phyloP scores from a whole-genome alignment of 495 filamentous ascomycete species.

The Stereocaulon alpinum region DNA sequence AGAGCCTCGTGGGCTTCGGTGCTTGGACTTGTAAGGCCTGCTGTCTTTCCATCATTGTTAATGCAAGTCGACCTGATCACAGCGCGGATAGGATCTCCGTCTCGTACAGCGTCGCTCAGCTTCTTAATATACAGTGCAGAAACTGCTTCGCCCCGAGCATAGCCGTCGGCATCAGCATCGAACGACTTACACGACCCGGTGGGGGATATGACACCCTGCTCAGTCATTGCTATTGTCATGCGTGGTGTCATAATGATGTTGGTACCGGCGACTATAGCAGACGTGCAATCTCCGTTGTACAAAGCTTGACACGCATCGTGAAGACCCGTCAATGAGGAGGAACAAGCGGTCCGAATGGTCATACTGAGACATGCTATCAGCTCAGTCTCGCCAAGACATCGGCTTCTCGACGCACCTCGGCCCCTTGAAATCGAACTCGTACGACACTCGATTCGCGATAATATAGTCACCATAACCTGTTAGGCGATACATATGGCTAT shows the following conservation, averaged over 20 bases:
- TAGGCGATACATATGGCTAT: constrained; percentile 13
- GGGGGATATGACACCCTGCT: constrained; percentile 25
- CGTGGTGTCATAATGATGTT: constrained; percentile 34
- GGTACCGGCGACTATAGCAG: constrained; percentile 34
- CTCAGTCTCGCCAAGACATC: not conserved
- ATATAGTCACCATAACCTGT: constrained; percentile 17
- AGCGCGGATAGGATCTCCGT: constrained; percentile 29
- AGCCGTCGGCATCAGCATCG: constrained; percentile 52
- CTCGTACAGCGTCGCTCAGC: constrained; percentile 27
- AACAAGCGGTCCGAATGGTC: constrained; percentile 31
- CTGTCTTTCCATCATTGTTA: constrained; percentile 31
- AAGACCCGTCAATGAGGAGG: constrained; percentile 27
- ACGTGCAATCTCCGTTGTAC: constrained; percentile 28
- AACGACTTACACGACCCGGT: constrained; percentile 44
- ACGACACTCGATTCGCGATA: constrained; percentile 28
- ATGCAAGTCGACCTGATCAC: constrained; percentile 29
- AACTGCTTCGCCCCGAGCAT: constrained; percentile 49
- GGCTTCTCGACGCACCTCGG: constrained; percentile 12
- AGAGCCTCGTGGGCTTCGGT: constrained; percentile 24
- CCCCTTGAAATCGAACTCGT: constrained; percentile 26
- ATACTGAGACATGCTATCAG: constrained; percentile 18
- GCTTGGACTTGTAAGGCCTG: constrained; percentile 21
- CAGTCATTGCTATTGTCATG: constrained; percentile 24
- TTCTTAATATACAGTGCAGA: constrained; percentile 30
- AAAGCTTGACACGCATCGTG: constrained; percentile 31